These are phyloP conservation scores for Diplodia intermedia DNA, from an alignment of 2,329 filamentous ascomycete species.

Conservation along the genomic window DNA sequence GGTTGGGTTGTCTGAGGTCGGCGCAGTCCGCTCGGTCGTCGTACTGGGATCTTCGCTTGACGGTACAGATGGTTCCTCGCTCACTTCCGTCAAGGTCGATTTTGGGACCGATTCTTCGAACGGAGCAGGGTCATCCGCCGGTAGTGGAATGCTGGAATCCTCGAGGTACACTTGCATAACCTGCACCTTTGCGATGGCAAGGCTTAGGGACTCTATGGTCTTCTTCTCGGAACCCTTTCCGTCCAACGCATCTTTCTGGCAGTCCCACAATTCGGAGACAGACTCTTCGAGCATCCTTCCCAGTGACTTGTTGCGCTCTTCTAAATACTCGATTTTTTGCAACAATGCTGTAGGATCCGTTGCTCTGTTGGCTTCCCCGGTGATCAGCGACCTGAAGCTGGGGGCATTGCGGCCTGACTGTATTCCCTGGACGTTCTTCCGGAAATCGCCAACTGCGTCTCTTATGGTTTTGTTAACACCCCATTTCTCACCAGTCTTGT, in stretches of 20 bases:
- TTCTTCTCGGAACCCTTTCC: slow-evolving; percentile 41
- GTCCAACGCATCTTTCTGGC: slow-evolving; percentile 62
- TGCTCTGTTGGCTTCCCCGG: slow-evolving; percentile 41
- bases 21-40: slow-evolving; percentile 16
- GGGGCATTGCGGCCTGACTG: slow-evolving; percentile 54
- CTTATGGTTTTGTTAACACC: slow-evolving; percentile 81
- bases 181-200: slow-evolving; percentile 59
- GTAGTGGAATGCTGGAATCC: slow-evolving; percentile 54
- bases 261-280: slow-evolving; percentile 66
- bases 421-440: slow-evolving; percentile 73
- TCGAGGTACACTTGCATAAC: slow-evolving; percentile 60
- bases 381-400: slow-evolving; percentile 42
- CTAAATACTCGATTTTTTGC: slow-evolving; percentile 55
- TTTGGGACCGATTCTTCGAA: slow-evolving; percentile 30
- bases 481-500: slow-evolving; percentile 75
- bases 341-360: slow-evolving; percentile 43
- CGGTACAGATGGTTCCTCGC: slow-evolving; percentile 34
- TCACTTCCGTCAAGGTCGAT: slow-evolving; percentile 4
- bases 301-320: slow-evolving; percentile 70
- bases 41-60: slow-evolving; percentile 29
- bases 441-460: slow-evolving; percentile 81
- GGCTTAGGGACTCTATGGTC: slow-evolving; percentile 51
- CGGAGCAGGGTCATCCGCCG: slow-evolving; percentile 46
- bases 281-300: slow-evolving; percentile 73
- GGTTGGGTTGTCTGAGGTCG: slow-evolving; percentile 32